Evolutionary conservation across 2,329 filamentous ascomycete species (phyloP).

Genomic region (Fusarium bulbicola): DNA sequence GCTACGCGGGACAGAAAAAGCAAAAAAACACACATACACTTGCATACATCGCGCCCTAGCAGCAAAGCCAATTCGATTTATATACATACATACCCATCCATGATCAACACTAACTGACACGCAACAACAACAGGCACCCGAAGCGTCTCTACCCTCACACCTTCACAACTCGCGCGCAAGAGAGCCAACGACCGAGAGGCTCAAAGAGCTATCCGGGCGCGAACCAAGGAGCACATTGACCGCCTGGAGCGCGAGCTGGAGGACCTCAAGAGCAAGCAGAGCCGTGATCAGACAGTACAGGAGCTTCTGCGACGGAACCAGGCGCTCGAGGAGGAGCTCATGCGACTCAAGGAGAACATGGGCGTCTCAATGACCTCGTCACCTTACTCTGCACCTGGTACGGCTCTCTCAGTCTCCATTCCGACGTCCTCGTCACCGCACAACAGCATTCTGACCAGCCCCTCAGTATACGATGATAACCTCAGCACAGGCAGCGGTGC

Average conservation of each 20-base stretch:
- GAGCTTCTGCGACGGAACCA: slow-evolving; percentile 62
- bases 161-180: slow-evolving; percentile 89
- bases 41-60: not conserved
- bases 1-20: not conserved
- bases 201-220: slow-evolving; percentile 84
- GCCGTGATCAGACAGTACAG: slow-evolving; percentile 61
- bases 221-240: slow-evolving; percentile 89
- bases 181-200: slow-evolving; percentile 91
- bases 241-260: slow-evolving; percentile 77
- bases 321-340: slow-evolving; percentile 63
- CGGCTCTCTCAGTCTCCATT: slow-evolving; percentile 5
- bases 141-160: slow-evolving; percentile 86
- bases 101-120: slow-evolving; percentile 21
- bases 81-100: not conserved
- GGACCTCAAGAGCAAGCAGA: slow-evolving; percentile 67
- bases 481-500: slow-evolving; percentile 50
- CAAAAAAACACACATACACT: not conserved
- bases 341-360: slow-evolving; percentile 55
- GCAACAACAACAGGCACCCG: slow-evolving; percentile 61
- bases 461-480: slow-evolving; percentile 54
- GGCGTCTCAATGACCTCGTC: slow-evolving; percentile 53
- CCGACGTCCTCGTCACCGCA: not conserved
- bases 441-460: slow-evolving; percentile 21
- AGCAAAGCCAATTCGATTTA: not conserved
- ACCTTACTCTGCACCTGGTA: slow-evolving; percentile 55